phyloP scores from a whole-genome alignment of 352 stramenopile genomes.

The Phytopythium litorale region DNA sequence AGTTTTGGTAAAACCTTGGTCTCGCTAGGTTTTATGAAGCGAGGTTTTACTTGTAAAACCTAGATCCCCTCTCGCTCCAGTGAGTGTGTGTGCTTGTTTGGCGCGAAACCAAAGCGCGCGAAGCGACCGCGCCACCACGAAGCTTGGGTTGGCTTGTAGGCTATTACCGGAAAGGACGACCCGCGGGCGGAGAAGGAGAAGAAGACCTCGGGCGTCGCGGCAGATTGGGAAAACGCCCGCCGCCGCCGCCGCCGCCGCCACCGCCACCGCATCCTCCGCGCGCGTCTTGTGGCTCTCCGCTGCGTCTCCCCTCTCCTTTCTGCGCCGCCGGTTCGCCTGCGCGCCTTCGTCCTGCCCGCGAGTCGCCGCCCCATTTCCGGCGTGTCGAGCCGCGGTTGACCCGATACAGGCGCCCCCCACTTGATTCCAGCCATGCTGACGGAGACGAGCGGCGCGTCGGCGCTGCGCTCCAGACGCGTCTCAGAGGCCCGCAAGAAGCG shows the following conservation, averaged over 20 bases:
- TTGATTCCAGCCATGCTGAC: conserved; percentile 18
- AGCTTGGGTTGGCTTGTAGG: background rate
- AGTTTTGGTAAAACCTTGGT: too few relatives aligned
- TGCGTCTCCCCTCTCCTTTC: too few relatives aligned
- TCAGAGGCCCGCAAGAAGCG: conserved; percentile 25
- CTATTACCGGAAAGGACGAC: background rate
- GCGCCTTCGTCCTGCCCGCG: background rate
- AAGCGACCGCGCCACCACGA: too few relatives aligned
- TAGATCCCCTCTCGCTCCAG: background rate
- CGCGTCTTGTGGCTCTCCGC: background rate
- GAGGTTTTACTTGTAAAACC: background rate
- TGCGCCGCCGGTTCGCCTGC: background rate
- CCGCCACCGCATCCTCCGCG: background rate
- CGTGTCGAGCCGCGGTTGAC: background rate
- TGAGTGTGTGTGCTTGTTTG: too few relatives aligned
- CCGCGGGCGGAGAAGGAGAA: background rate
- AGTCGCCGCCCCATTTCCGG: background rate
- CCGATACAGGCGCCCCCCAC: background rate
- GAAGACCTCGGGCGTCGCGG: background rate
- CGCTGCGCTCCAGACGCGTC: conserved; percentile 9
- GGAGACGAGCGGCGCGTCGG: conserved; percentile 15
- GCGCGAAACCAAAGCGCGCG: background rate
- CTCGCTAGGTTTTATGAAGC: too few relatives aligned
- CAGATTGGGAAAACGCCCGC: too few relatives aligned
- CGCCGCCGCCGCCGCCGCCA: too few relatives aligned